These are phyloP conservation scores for Sugiyamaella boreocaroliniensis DNA, from an alignment of 805 yeast genomes.

Conservation along the genomic window DNA sequence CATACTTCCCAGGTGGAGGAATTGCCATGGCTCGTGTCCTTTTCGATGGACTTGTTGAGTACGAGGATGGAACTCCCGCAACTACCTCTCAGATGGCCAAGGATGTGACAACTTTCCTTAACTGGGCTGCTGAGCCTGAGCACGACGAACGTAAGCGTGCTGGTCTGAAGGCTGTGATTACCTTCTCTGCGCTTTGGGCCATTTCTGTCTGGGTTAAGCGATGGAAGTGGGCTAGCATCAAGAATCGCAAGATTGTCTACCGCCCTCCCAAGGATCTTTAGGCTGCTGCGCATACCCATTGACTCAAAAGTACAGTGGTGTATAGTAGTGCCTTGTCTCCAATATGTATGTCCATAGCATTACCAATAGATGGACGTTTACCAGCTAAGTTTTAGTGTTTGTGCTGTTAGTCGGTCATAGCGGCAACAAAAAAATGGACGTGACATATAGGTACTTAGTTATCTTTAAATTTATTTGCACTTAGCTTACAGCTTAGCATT, in stretches of 20 bases:
- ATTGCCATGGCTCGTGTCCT: conserved; percentile 99
- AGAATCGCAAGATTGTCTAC: conserved; percentile 89
- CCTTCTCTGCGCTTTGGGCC: conserved; percentile 71
- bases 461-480: neutral
- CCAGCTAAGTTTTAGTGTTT: too few species aligned
- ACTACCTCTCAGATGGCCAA: conserved; percentile 99
- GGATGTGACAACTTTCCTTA: conserved; percentile 90
- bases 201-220: conserved; percentile 87
- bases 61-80: conserved; percentile 98
- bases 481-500: neutral
- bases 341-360: neutral
- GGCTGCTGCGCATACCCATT: neutral
- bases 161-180: conserved; percentile 87
- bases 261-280: conserved; percentile 71
- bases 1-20: conserved; percentile 99
- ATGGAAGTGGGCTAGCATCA: conserved; percentile 96
- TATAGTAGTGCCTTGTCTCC: neutral
- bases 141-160: conserved; percentile 96
- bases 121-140: conserved; percentile 99
- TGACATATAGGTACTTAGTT: neutral
- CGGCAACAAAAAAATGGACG: too few species aligned
- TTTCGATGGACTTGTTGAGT: conserved; percentile 95
- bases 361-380: neutral
- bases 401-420: too few species aligned
- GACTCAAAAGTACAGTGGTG: neutral